Evolutionary conservation across 140 eudicot genomes (phyloP), one percentile per base, ranked within the genome.

Genomic region (Stevia rebaudiana): DNA sequence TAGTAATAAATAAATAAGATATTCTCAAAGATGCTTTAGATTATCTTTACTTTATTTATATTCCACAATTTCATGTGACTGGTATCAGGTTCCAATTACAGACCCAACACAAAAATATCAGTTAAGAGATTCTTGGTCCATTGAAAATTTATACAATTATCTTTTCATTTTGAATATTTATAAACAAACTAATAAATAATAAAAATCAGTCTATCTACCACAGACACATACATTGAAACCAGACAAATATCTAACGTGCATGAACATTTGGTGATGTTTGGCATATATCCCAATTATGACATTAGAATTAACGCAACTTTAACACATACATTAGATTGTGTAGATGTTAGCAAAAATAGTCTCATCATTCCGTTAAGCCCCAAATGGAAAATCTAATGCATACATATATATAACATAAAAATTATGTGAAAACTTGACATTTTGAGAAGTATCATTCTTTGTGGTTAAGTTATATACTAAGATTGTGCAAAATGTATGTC

Each of bases 261-360:
- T 41, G 40, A 18, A 60, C 71, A 68, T 72, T 50, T 74, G 63
- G 59, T 28, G 48, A 67, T 35, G 75, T 68, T 75, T 68, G 80
- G 75, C 70, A 75, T 68, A 75, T 62, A 67, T 67, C 69, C 78
- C 33, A 42, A 63, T 63, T 53, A 51, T 65, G 64, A 41, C 16
- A 23, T 58, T 64, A 74, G 35, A n/a, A n/a, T n/a, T n/a, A n/a
- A n/a, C n/a, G n/a, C n/a, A 42, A 64, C 67, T 73, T 73, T 19
- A 74, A 58, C 42, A 57, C 30, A n/a, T n/a, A 67, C 69, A 39
- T 58, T 64, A 56, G 30, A 13, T 9, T 35, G 25, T 37, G 18
- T 33, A 61, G 41, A 47, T 74, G 48, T 67, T 41, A 11, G 64
- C 73, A 0, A 58, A 65, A 11, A 17, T 37, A 16, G 68, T 48